These are phyloP conservation scores for Colletotrichum caudatum DNA, from an alignment of 2,329 filamentous ascomycete species.

Conservation along the genomic window DNA sequence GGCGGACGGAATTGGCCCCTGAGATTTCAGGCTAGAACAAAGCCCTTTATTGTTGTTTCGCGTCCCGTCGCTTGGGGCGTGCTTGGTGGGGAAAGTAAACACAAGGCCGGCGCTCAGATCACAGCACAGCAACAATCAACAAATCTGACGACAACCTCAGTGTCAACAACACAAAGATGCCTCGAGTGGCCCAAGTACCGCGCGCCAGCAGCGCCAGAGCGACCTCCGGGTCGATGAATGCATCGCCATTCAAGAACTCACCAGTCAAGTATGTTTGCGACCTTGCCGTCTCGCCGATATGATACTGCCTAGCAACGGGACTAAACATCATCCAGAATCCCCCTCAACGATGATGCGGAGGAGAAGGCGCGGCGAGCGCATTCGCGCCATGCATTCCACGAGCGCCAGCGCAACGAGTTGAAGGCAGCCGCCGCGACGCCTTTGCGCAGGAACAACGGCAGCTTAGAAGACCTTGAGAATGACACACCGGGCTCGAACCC, in stretches of 20 bases:
- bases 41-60: conserved; percentile 35
- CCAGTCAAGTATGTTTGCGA: conserved; percentile 64
- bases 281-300: conserved; percentile 8
- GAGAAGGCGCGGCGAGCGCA: conserved; percentile 92
- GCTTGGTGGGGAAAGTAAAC: conserved; percentile 41
- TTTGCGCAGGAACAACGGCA: conserved; percentile 71
- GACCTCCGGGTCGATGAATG: conserved; percentile 59
- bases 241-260: conserved; percentile 68
- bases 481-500: conserved; percentile 68
- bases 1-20: conserved; percentile 14
- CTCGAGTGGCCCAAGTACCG: conserved; percentile 68
- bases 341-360: conserved; percentile 92
- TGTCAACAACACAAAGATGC: conserved; percentile 57
- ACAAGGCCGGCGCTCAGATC: conserved; percentile 21
- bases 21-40: conserved; percentile 19
- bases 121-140: conserved; percentile 28
- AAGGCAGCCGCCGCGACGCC: conserved; percentile 80
- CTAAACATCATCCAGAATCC: conserved; percentile 71
- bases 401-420: conserved; percentile 92
- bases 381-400: conserved; percentile 87
- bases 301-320: conserved; percentile 39
- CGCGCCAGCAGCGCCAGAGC: conserved; percentile 62
- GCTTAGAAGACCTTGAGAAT: conserved; percentile 70
- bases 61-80: conserved; percentile 35
- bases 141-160: conserved; percentile 42